phyloP scores from a whole-genome alignment of 805 yeast species.

The Millerozyma miso region DNA sequence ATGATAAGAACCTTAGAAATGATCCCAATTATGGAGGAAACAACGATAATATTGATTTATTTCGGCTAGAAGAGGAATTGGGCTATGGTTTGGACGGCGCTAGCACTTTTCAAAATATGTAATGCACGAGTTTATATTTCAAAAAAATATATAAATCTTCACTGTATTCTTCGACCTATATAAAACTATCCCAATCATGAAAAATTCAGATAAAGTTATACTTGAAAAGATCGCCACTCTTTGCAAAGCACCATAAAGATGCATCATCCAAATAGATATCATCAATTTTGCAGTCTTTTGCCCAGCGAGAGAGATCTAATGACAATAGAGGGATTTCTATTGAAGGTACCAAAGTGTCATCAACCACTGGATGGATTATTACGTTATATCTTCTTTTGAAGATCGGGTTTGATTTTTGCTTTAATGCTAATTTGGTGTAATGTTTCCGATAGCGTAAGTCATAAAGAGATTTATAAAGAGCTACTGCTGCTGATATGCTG shows the following conservation, averaged over 20 bases:
- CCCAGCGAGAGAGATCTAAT: constrained; percentile 29
- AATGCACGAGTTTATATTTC: neutral
- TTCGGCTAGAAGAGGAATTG: constrained; percentile 40
- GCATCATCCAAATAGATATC: constrained; percentile 24
- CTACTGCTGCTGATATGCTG: constrained; percentile 20
- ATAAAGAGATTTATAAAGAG: constrained; percentile 31
- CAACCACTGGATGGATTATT: constrained; percentile 33
- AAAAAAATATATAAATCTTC: neutral
- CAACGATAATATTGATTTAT: constrained; percentile 23
- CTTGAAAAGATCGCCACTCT: constrained; percentile 37
- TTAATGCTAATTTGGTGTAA: constrained; percentile 15
- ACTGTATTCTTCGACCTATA: neutral
- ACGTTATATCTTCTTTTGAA: constrained; percentile 12
- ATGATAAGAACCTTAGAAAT: constrained; percentile 1
- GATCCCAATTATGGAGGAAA: constrained; percentile 1
- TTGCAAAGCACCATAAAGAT: constrained; percentile 36
- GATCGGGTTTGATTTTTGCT: constrained; percentile 9
- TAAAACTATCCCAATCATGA: neutral
- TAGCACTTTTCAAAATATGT: constrained; percentile 13
- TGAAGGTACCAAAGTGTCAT: constrained; percentile 36
- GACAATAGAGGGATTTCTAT: constrained; percentile 32
- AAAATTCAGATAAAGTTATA: constrained; percentile 10
- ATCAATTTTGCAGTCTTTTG: constrained; percentile 33
- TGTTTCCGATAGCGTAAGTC: constrained; percentile 34
- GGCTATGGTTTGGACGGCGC: constrained; percentile 44